Percentiles rank a stretch among this genome's conserved stretches.
Conservation (phyloP, 345 rosid genomes). For the Syzygium oleosum region DNA sequence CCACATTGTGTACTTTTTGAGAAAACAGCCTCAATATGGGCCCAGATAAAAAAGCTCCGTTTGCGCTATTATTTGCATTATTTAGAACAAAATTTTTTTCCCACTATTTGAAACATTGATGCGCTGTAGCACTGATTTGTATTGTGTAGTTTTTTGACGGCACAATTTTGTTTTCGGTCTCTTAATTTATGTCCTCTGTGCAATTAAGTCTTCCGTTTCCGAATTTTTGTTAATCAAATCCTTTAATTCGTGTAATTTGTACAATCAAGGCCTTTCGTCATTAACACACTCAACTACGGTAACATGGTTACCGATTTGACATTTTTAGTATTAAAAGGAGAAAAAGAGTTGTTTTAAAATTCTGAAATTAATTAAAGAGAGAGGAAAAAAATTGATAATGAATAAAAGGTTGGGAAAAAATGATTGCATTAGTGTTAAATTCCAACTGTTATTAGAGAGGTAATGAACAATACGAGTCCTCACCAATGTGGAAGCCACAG, state of each 20-base stretch:
- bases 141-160: not conserved
- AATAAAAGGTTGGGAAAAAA: not conserved
- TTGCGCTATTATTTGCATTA: not conserved
- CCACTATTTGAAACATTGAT: not conserved
- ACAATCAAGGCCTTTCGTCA: not conserved
- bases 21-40: not conserved
- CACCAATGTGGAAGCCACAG: too few relatives aligned
- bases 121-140: not conserved
- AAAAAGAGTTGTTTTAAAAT: not conserved
- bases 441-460: not conserved
- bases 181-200: not conserved
- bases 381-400: not conserved
- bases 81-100: not conserved
- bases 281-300: not conserved
- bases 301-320: not conserved
- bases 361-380: not conserved
- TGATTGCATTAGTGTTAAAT: not conserved
- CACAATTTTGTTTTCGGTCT: not conserved
- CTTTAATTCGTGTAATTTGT: not conserved
- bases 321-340: not conserved
- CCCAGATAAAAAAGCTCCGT: not conserved
- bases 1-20: not conserved
- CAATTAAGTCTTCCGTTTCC: not conserved
- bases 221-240: not conserved
- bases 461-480: not conserved